Evolutionary conservation across 441 rosid genomes (phyloP).

Genomic region (Pelargonium citronellum): DNA sequence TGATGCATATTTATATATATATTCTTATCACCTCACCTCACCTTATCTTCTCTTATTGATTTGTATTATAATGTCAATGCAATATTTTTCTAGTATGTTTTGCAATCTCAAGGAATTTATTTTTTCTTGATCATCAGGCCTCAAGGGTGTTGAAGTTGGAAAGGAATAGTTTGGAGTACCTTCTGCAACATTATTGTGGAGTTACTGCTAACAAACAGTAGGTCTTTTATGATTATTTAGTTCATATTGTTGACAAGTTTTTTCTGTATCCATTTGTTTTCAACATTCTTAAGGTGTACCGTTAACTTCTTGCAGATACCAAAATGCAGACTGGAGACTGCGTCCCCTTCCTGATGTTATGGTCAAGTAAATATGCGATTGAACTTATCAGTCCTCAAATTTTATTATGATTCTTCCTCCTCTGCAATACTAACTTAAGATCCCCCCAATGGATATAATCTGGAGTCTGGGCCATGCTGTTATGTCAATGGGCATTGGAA

Average conservation of each 20-base stretch:
- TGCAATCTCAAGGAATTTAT: neutral
- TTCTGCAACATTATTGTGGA: slow-evolving; percentile 70
- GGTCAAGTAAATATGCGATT: neutral
- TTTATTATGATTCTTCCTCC: neutral
- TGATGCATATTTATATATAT: neutral
- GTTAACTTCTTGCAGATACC: neutral
- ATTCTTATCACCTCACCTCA: neutral
- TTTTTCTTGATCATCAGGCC: slow-evolving; percentile 43
- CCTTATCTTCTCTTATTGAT: neutral
- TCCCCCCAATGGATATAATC: neutral
- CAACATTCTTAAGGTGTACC: neutral
- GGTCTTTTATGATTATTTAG: neutral
- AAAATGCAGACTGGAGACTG: slow-evolving; percentile 11
- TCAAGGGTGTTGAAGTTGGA: slow-evolving; percentile 84
- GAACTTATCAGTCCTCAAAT: neutral
- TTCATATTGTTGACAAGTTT: neutral
- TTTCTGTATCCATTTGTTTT: neutral
- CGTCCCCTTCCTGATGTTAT: slow-evolving; percentile 5
- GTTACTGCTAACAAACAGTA: slow-evolving; percentile 82
- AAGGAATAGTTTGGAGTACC: slow-evolving; percentile 83
- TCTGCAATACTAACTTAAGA: neutral
- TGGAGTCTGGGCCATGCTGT: neutral
- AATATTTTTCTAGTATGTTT: neutral
- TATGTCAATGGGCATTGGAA: neutral
- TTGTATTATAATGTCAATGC: neutral